Conservation (phyloP, 306 rosid genomes). For the Quercus ilex region DNA sequence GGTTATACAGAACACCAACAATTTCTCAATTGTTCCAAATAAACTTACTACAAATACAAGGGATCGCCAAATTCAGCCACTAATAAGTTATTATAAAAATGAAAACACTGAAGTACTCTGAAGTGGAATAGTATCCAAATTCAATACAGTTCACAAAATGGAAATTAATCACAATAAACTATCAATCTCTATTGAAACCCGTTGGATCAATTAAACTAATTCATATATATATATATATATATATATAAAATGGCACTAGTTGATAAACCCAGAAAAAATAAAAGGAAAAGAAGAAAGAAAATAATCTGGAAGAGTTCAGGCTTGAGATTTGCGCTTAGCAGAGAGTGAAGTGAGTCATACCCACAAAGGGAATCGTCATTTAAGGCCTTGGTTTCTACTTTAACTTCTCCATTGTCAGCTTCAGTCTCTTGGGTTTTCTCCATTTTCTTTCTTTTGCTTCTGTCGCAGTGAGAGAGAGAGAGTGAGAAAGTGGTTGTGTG, state of each 20-base stretch:
- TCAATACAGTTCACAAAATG: background rate
- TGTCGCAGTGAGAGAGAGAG: background rate
- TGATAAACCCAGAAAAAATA: background rate
- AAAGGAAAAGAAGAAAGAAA: background rate
- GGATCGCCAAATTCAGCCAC: background rate
- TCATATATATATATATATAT: background rate
- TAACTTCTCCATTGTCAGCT: slow-evolving; percentile 15
- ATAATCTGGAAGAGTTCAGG: slow-evolving; percentile 62
- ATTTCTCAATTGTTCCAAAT: background rate
- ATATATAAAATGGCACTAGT: background rate
- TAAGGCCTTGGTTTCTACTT: slow-evolving; percentile 23
- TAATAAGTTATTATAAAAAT: background rate
- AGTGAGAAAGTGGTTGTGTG: background rate
- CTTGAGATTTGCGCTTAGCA: slow-evolving; percentile 67
- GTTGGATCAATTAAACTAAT: background rate
- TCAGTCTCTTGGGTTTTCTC: slow-evolving; percentile 20
- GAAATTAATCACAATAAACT: background rate
- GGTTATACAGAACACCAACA: background rate
- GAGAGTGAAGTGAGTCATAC: slow-evolving; percentile 69
- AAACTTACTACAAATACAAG: background rate
- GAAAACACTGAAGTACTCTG: background rate
- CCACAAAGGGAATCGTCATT: slow-evolving; percentile 58
- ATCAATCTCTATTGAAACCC: background rate
- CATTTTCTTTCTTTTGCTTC: slow-evolving; percentile 12
- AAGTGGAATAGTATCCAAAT: background rate